Percentiles rank a stretch among this genome's conserved stretches.
Conservation (phyloP, 2,329 filamentous ascomycete genomes). For the Colletotrichum sansevieriae region DNA sequence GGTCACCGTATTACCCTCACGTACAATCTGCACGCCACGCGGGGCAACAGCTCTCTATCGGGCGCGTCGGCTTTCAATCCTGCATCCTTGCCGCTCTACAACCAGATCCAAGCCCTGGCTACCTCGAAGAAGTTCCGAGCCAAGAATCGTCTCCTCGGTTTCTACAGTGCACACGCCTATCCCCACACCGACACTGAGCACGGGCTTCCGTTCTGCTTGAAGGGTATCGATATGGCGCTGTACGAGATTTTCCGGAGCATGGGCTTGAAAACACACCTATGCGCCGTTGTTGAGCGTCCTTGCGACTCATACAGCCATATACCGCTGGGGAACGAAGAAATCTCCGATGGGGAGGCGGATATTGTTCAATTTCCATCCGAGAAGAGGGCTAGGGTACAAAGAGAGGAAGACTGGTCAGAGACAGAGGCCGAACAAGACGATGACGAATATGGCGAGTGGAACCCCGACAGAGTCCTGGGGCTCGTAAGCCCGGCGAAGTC, state of each 20-base stretch:
- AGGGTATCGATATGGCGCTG: conserved; percentile 6
- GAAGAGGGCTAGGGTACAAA: not conserved
- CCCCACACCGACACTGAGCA: not conserved
- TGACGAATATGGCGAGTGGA: not conserved
- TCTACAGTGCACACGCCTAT: not conserved
- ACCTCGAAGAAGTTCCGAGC: not conserved
- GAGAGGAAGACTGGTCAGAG: too few species aligned
- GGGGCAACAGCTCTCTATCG: not conserved
- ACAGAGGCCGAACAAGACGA: not conserved
- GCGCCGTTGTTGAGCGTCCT: not conserved
- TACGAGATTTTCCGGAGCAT: not conserved
- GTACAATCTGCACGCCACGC: conserved; percentile 67
- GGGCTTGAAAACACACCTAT: not conserved
- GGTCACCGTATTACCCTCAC: conserved; percentile 70
- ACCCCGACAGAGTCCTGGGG: not conserved
- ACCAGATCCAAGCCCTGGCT: not conserved
- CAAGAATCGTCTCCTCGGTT: not conserved
- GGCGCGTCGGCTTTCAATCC: not conserved
- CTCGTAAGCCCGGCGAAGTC: not conserved
- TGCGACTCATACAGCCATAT: rapidly evolving
- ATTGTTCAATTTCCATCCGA: not conserved
- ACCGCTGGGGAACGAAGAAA: not conserved
- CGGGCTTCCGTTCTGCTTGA: not conserved
- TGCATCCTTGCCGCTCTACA: not conserved
- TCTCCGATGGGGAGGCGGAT: not conserved